Base-by-base conservation (phyloP, 2,329 filamentous ascomycete species). In the Pseudogymnoascus sp. region DNA sequence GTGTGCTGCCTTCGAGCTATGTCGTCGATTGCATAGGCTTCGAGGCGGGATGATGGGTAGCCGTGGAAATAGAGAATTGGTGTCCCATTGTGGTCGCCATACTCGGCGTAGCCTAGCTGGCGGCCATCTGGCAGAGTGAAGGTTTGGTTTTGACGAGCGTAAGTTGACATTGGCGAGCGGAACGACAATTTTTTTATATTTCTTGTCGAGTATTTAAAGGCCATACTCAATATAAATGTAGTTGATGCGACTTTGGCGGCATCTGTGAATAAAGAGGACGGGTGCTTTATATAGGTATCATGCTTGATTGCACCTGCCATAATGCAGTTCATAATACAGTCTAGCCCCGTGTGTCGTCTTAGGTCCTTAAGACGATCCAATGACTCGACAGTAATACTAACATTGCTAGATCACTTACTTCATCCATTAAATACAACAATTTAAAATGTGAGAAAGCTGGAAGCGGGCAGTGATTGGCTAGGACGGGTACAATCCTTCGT, bases 41-140 rank as follows among this genome's bases (percentile, higher is more conserved):
- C 78, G 10, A 79, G 68, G 4, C 78, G 77, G 3, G 75, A 78
- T 0, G 73, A 73, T 0, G 78, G 79, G 62, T 75, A 77, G 7
- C 78, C 79, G 66, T 80, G 79, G 62, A 79, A 77, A 67, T 75
- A 77, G 31, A 80, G 67, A 4, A 70, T 66, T n/a, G 70, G 65
- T 2, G 66, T 45, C 23, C 48, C 48, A 31, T 31, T 31, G 7
- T 6, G 14, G 25, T 54, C 48, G 7, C 78, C 78, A 51, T 75
- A 78, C 62, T 78, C 74, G 1, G 77, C 74, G 37, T 75, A 80
- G 1, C 77, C 77, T 4, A 81, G 70, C 1, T 65, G 68, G 2
- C 79, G 76, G 4, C 78, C 77, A 65, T 78, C 76, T 0, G 76
- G 73, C 4, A 80, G 73, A 2, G 62, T 72, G 63, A 78, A 69